Evolutionary conservation across 2,329 filamentous ascomycete species (phyloP), one percentile per base, ranked within the genome.

Genomic region (Chaetomium globosum): DNA sequence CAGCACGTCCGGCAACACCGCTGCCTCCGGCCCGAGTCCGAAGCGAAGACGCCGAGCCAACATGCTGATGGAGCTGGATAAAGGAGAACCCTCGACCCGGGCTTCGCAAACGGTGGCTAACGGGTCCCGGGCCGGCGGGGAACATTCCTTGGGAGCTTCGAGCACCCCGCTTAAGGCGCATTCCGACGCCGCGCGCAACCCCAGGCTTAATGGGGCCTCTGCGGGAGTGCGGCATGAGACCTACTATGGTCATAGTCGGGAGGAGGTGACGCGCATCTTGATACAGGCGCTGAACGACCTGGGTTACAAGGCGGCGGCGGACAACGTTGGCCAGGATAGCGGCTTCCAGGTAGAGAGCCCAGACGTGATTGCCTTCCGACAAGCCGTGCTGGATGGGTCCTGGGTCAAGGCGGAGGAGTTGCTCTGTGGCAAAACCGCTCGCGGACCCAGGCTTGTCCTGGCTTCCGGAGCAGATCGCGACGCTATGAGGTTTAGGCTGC

Each of bases 211-310:
- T 67, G 74, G 74, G 62, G 71, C 57, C 39, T 59, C 67, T 9
- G 68, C 61, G 54, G 59, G 54, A 21, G 56, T n/a, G 19, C 43
- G 19, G 26, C 63, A 63, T 12, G 65, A 71, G 53, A 77, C 76
- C 31, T 98, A 96, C 76, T 89, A 88, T 74, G 93, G 93, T 21
- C 94, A 98, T 75, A 87, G 95, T 74, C 87, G 92, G 75, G 93
- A 97, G 80, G 94, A 99, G 79, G 89, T 98, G 53, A 96, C 94
- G 5, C 85, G 95, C 61, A 90, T 98, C 69, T 79, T 99, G 72
- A 95, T 99, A 73, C 95, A 99, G 77, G 91, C 93, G 43, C 80
- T 99, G 69, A 86, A 88, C 28, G 94, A 97, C 75, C 83, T 99
- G 80, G 95, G 95, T 2, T 97, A 98, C 74, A 82, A 87, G 65